A percentile compares a stretch with the other conserved stretches of the same genome.
Evolutionary conservation across 495 filamentous ascomycete species (phyloP).

Genomic region (Letharia lupina): DNA sequence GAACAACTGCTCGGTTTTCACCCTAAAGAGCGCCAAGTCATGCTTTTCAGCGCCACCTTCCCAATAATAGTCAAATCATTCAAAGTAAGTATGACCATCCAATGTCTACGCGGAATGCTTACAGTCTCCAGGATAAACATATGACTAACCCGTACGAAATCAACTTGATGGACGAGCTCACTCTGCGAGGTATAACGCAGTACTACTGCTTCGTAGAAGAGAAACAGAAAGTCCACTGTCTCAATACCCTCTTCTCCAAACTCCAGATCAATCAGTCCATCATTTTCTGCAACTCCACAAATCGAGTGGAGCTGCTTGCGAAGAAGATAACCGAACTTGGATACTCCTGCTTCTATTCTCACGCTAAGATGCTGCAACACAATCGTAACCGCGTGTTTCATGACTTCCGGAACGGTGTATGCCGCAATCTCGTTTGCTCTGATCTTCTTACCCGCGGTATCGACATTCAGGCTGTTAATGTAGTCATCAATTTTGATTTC

Average conservation of each 20-base stretch:
- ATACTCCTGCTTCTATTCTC: slow-evolving; percentile 99
- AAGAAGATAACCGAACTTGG: slow-evolving; percentile 99
- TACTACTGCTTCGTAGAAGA: slow-evolving; percentile 99
- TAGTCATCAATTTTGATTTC: slow-evolving; percentile 99
- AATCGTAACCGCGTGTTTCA: slow-evolving; percentile 98
- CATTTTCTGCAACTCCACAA: slow-evolving; percentile 99
- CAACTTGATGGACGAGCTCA: slow-evolving; percentile 99
- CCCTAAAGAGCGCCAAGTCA: slow-evolving; percentile 93
- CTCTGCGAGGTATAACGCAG: slow-evolving; percentile 93
- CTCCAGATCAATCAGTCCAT: slow-evolving; percentile 99
- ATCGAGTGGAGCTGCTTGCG: slow-evolving; percentile 90
- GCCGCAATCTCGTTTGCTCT: slow-evolving; percentile 95
- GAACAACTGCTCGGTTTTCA: slow-evolving; percentile 90
- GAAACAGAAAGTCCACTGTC: slow-evolving; percentile 97
- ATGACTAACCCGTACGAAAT: slow-evolving; percentile 95
- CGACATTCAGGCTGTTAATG: slow-evolving; percentile 98
- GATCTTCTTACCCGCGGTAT: slow-evolving; percentile 97
- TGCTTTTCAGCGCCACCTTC: slow-evolving; percentile 98
- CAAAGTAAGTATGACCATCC: slow-evolving; percentile 46
- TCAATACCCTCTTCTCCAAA: slow-evolving; percentile 98
- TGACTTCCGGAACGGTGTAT: slow-evolving; percentile 96
- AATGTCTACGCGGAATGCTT: slow-evolving; percentile 9
- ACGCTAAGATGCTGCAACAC: slow-evolving; percentile 96
- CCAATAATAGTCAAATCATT: slow-evolving; percentile 93
- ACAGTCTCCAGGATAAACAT: slow-evolving; percentile 64